Evolutionary conservation across 495 filamentous ascomycete genomes (phyloP).

Genomic region (Hypoxylon rickii): DNA sequence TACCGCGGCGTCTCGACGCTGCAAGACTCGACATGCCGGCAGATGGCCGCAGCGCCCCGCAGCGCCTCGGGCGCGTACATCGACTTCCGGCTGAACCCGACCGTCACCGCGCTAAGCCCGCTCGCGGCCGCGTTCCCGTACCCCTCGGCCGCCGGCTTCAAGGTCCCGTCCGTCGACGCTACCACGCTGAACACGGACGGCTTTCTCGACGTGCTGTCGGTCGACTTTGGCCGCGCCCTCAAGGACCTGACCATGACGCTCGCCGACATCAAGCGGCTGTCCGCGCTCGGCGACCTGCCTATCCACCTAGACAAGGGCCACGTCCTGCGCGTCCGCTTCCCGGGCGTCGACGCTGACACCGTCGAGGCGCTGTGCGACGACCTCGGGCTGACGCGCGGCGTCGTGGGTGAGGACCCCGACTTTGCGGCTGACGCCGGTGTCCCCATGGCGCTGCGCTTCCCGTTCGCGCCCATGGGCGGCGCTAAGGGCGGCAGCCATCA

Average conservation of each 20-base stretch:
- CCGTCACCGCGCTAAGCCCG: slow-evolving; percentile 78
- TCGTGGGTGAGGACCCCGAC: slow-evolving; percentile 76
- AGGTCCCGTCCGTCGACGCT: slow-evolving; percentile 41
- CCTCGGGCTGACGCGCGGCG: slow-evolving; percentile 76
- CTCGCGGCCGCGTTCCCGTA: slow-evolving; percentile 52
- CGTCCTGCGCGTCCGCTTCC: slow-evolving; percentile 79
- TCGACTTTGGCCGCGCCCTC: slow-evolving; percentile 85
- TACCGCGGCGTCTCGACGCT: slow-evolving; percentile 71
- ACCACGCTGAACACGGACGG: slow-evolving; percentile 74
- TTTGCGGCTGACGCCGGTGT: slow-evolving; percentile 66
- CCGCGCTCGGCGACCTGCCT: slow-evolving; percentile 79
- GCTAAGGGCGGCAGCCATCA: too few relatives aligned
- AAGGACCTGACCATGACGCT: slow-evolving; percentile 80
- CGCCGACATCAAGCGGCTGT: slow-evolving; percentile 78
- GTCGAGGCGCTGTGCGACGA: slow-evolving; percentile 87
- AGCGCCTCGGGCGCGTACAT: slow-evolving; percentile 74
- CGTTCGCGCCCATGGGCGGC: slow-evolving; percentile 84
- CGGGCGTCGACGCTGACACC: slow-evolving; percentile 82
- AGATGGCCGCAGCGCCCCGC: slow-evolving; percentile 58
- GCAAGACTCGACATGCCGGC: slow-evolving; percentile 69
- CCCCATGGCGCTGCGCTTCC: slow-evolving; percentile 78
- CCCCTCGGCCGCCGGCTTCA: slow-evolving; percentile 37
- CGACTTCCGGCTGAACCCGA: slow-evolving; percentile 86
- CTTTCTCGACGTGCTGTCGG: slow-evolving; percentile 80
- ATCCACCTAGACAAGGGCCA: slow-evolving; percentile 66